These are phyloP conservation scores for Backusella mclennaniae DNA, from an alignment of 192 early-diverging fungal species.

Conservation along the genomic window DNA sequence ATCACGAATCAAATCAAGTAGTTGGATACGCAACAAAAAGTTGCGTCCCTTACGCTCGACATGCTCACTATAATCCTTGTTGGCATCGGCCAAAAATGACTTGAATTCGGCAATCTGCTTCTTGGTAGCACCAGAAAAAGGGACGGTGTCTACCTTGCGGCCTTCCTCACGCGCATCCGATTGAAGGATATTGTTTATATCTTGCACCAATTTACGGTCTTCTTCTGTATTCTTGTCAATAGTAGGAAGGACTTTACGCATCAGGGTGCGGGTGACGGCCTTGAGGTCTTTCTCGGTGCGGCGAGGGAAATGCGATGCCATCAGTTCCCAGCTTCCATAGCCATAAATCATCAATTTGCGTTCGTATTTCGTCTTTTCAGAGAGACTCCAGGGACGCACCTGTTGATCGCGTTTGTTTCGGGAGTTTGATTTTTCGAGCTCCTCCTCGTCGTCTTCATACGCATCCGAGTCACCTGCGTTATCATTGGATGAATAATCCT, in stretches of 20 bases:
- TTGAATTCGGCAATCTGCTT: constrained; percentile 64
- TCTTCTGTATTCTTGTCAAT: constrained; percentile 48
- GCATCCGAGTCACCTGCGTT: constrained; percentile 46
- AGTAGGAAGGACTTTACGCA: constrained; percentile 47
- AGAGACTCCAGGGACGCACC: constrained; percentile 47
- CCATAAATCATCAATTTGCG: constrained; percentile 64
- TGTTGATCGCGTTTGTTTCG: constrained; percentile 40
- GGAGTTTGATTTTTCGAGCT: constrained; percentile 20
- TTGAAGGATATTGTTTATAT: constrained; percentile 54
- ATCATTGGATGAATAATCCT: constrained; percentile 40
- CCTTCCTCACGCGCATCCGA: constrained; percentile 41
- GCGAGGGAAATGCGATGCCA: constrained; percentile 54
- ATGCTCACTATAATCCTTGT: constrained; percentile 73
- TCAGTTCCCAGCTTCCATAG: constrained; percentile 61
- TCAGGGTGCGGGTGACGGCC: constrained; percentile 51
- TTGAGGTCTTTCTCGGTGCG: constrained; percentile 59
- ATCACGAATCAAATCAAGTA: constrained; percentile 73
- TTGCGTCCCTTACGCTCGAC: constrained; percentile 67
- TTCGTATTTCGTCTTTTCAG: constrained; percentile 57
- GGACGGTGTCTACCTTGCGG: constrained; percentile 48
- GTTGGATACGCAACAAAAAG: constrained; percentile 65
- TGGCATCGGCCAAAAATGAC: constrained; percentile 69
- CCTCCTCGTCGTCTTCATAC: constrained; percentile 36
- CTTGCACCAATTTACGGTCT: constrained; percentile 57
- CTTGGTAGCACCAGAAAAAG: constrained; percentile 63